Conservation (phyloP, 2,329 filamentous ascomycete species). For the Calonectria crousiana region DNA sequence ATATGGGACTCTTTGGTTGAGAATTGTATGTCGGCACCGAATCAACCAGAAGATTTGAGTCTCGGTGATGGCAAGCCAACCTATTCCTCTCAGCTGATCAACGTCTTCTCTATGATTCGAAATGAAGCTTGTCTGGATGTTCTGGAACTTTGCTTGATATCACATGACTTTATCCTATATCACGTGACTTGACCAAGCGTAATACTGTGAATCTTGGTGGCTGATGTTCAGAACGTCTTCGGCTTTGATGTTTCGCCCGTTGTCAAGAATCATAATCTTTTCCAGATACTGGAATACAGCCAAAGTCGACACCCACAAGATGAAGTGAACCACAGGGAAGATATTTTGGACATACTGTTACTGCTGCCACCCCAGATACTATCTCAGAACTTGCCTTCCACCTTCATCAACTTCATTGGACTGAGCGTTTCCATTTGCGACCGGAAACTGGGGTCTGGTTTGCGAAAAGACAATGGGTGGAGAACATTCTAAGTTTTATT, state of each 20-base stretch:
- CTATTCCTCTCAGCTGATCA: neutral
- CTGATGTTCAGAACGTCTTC: neutral
- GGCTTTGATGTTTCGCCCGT: neutral
- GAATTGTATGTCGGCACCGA: neutral
- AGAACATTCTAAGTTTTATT: neutral
- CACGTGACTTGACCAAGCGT: slow-evolving; percentile 7
- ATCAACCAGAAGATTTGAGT: neutral
- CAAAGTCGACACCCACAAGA: too few species aligned
- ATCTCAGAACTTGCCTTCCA: neutral
- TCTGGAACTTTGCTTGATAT: slow-evolving; percentile 12
- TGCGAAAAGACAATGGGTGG: neutral
- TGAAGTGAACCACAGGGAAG: too few species aligned
- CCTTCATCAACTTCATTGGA: too few species aligned
- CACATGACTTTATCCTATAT: slow-evolving; percentile 1
- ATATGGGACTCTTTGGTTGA: slow-evolving; percentile 35
- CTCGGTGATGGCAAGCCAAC: neutral
- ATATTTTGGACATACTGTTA: neutral
- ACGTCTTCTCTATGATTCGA: slow-evolving; percentile 6
- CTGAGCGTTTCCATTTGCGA: neutral
- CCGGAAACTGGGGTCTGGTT: neutral
- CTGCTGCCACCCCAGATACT: neutral
- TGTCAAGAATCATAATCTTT: neutral
- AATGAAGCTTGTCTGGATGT: slow-evolving; percentile 2
- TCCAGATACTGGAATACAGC: neutral
- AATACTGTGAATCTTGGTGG: neutral